These are phyloP conservation scores for Leishmania amazonensis DNA, from an alignment of 208 protist species.

Conservation along the genomic window DNA sequence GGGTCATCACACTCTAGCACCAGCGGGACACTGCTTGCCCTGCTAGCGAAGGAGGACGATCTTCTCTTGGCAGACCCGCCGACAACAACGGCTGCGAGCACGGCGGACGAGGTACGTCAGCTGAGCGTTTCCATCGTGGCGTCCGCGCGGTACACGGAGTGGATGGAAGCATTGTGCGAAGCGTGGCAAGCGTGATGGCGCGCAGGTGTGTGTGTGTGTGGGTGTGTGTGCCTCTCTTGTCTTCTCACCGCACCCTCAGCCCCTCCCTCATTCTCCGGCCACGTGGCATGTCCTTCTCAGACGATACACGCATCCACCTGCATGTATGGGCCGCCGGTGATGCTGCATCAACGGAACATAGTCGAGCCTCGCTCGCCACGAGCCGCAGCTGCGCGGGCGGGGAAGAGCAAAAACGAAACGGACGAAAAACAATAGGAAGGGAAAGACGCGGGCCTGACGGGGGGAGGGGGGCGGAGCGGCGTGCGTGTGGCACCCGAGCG, in stretches of 20 bases:
- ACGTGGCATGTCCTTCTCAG: neutral
- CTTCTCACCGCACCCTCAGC: neutral
- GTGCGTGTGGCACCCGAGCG: neutral
- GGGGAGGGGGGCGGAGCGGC: neutral
- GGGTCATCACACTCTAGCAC: neutral
- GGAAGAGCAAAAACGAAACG: neutral
- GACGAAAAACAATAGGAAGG: neutral
- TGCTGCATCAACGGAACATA: neutral
- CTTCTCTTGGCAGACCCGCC: neutral
- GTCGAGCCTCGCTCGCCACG: neutral
- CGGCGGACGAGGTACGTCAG: neutral
- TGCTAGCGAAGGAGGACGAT: constrained; percentile 22
- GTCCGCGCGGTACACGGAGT: constrained; percentile 20
- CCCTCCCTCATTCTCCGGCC: too few species aligned
- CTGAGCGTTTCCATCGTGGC: constrained; percentile 12
- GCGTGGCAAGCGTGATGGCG: constrained; percentile 8
- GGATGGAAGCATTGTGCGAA: constrained; percentile 9
- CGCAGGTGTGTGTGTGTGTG: neutral
- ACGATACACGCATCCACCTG: neutral
- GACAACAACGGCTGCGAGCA: neutral
- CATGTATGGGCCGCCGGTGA: neutral
- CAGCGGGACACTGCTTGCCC: constrained; percentile 4
- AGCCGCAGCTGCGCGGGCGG: neutral
- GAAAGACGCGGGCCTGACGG: neutral
- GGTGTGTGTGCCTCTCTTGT: neutral